Conservation (phyloP, 108 stramenopile species). For the Cyclotella choctawhatcheeana region DNA sequence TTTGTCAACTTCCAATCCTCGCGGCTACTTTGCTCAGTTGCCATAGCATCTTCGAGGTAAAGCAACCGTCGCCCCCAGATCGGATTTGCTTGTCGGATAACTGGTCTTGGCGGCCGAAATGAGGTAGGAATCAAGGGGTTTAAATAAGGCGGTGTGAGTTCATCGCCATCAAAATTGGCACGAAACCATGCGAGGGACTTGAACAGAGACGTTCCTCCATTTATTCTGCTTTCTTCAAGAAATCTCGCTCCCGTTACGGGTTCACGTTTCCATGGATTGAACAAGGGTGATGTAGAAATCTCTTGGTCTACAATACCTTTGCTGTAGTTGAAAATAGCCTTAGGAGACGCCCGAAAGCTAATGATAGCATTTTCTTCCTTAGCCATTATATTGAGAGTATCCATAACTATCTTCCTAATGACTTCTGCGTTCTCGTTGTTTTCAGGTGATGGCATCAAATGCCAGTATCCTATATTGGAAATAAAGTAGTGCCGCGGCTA, state of each 20-base stretch:
- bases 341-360: conserved; percentile 63
- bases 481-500: too few relatives aligned
- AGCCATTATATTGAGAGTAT: conserved; percentile 54
- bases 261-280: conserved; percentile 63
- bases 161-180: conserved; percentile 56
- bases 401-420: conserved; percentile 48
- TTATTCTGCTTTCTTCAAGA: conserved; percentile 53
- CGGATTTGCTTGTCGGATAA: conserved; percentile 25
- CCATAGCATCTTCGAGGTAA: conserved; percentile 38
- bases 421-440: conserved; percentile 37
- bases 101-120: conserved; percentile 56
- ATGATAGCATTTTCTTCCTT: conserved; percentile 64
- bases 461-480: too few relatives aligned
- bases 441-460: conserved; percentile 60
- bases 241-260: conserved; percentile 68
- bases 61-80: conserved; percentile 37
- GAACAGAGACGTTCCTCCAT: conserved; percentile 48
- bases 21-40: conserved; percentile 12
- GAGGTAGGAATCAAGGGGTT: conserved; percentile 70
- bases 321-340: conserved; percentile 44
- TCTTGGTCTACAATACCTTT: conserved; percentile 49
- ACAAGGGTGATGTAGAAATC: conserved; percentile 52
- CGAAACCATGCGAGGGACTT: conserved; percentile 57
- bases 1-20: conserved; percentile 43
- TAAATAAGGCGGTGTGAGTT: conserved; percentile 65